phyloP scores from a whole-genome alignment of 1,139 yeast species.

The Torulaspora pretoriensis region DNA sequence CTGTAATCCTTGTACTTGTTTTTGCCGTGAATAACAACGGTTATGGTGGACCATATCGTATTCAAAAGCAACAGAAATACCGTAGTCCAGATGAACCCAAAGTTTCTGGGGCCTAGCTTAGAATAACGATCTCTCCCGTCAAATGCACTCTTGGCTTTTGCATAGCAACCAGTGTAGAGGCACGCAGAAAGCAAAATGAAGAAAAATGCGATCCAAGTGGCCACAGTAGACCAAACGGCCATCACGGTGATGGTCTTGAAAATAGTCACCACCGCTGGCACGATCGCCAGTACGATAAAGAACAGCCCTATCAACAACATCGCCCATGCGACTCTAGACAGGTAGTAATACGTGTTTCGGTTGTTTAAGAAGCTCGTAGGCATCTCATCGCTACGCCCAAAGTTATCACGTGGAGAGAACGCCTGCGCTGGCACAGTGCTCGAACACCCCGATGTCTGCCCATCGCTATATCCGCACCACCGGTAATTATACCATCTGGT shows the following conservation, averaged over 20 bases:
- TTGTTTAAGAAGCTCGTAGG: constrained; percentile 49
- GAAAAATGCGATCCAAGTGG: constrained; percentile 45
- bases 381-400: constrained; percentile 47
- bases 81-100: constrained; percentile 64
- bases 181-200: constrained; percentile 58
- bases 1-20: constrained; percentile 10
- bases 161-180: constrained; percentile 61
- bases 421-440: constrained; percentile 47
- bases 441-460: constrained; percentile 30
- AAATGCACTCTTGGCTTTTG: constrained; percentile 57
- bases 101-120: constrained; percentile 51
- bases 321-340: constrained; percentile 66
- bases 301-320: constrained; percentile 58
- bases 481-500: constrained; percentile 75
- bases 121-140: constrained; percentile 46
- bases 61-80: constrained; percentile 45
- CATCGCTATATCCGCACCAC: constrained; percentile 48
- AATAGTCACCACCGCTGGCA: constrained; percentile 36
- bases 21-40: constrained; percentile 9
- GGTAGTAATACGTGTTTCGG: constrained; percentile 53
- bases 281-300: constrained; percentile 46
- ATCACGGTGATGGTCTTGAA: constrained; percentile 37
- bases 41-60: constrained; percentile 26
- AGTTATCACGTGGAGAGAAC: constrained; percentile 69
- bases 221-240: constrained; percentile 34